These are phyloP conservation scores for Chlorociboria aeruginascens DNA, from an alignment of 495 filamentous ascomycete genomes.

Conservation along the genomic window DNA sequence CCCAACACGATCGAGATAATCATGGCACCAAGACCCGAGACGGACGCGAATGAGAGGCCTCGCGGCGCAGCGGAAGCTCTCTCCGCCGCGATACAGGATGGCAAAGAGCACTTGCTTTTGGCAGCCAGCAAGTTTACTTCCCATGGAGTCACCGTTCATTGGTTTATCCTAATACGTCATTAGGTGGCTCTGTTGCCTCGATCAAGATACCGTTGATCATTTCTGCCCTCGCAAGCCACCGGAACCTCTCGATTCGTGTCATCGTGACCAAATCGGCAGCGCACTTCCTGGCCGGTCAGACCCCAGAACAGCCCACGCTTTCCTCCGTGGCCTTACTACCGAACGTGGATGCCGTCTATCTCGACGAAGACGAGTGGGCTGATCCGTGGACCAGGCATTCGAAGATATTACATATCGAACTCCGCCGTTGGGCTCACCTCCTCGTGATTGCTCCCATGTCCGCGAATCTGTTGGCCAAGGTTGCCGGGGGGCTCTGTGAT, in stretches of 20 bases:
- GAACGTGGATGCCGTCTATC: constrained; percentile 60
- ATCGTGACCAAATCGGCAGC: constrained; percentile 58
- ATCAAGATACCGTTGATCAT: constrained; percentile 75
- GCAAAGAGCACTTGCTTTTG: no score
- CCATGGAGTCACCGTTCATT: no score
- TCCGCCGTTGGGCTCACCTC: constrained; percentile 66
- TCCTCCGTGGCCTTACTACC: constrained; percentile 33
- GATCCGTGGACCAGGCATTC: constrained; percentile 31
- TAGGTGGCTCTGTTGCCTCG: constrained; percentile 60
- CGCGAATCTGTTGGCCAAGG: constrained; percentile 71
- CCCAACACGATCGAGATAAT: no score
- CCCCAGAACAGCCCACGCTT: constrained; percentile 53
- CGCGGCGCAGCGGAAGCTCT: no score
- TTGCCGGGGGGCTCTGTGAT: constrained; percentile 51
- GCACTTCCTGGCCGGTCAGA: constrained; percentile 58
- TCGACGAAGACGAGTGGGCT: constrained; percentile 69
- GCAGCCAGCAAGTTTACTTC: no score
- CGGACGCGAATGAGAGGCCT: no score
- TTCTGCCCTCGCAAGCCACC: constrained; percentile 35
- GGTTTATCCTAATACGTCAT: no score
- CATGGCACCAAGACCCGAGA: no score
- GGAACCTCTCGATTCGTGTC: constrained; percentile 56
- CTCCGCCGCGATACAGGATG: no score
- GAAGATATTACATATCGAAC: constrained; percentile 84
- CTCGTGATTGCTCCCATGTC: constrained; percentile 65